Evolutionary conservation across 116 monocot species (phyloP), one percentile per base, ranked within the genome.

Genomic region (Trichopus zeylanicus): DNA sequence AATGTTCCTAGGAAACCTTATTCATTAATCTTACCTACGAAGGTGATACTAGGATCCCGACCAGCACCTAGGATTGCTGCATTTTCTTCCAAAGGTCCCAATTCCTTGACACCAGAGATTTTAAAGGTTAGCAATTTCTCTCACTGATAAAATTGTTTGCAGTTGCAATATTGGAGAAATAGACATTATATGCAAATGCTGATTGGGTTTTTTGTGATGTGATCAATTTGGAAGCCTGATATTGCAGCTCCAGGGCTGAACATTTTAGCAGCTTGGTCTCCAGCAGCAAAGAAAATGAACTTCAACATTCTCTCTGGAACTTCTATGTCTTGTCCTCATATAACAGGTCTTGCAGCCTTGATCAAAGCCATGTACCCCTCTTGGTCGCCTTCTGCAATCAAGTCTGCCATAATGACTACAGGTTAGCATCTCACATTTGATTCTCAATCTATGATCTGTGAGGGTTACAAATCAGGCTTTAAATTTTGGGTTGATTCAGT

Each of bases 291-390:
- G 31, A 63, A 66, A n/a, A 69, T 74, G 67, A 77, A 67, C 29
- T 83, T 47, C 57, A 94, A 94, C 64, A 78, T 94, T 34, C 48
- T 83, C 27, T 94, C 94, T 26, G 94, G 94, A 35, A 94, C 89
- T 66, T 94, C 94, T 34, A 94, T 94, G 94, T 69, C 94, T 3
- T 94, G 89, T 60, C 94, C 94, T 24, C 94, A 94, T 78, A 76
- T 86, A 24, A 81, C 94, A 30, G 89, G 86, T 18, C 66, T 89
- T 10, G 78, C 68, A 0, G 86, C 86, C 21, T 65, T 89, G 70
- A 66, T 94, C 46, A 94, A 89, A 73, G 69, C 86, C 29, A 70
- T 71, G 3, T 53, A 94, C 63, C 94, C 89, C 2, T 61, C 70
- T 2, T 94, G 94, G 94, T 86, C 86, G 60, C 94, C 94, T 42